Evolutionary conservation across 495 filamentous ascomycete species (phyloP), one percentile per base, ranked within the genome.

Genomic region (Trichocladium antarcticum): DNA sequence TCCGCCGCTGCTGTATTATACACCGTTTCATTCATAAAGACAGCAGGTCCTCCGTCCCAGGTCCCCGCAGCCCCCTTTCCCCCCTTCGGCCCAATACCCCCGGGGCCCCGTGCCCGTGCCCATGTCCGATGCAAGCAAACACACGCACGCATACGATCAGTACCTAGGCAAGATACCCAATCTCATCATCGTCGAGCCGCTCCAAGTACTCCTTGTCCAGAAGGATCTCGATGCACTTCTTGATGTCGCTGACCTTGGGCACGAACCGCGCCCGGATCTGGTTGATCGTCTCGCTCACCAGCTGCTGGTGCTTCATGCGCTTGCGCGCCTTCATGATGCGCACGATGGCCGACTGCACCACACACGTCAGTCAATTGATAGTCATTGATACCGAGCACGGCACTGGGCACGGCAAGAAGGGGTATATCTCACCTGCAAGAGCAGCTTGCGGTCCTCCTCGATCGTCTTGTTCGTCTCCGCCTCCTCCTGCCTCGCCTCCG

Each of bases 161-260:
- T 68, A 5, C 11, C 31, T 70, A 92, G 53, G 87, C 85, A 57
- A 95, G 80, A 62, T 93, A 95, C 46, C 92, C 87, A 43, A 98
- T 77, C 53, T 96, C 89, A 55, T 97, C 90, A 32, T 87, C 87
- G 28, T 95, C 90, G 50, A 95, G 66, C 27, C 92, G 83, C 73
- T 99, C 93, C 41, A 99, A 78, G 63, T 99, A 99, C 66, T 98
- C 92, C 73, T 99, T 99, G 74, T 99, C 92, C 52, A 99, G 84
- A 35, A 99, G 74, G 56, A 95, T 94, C 67, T 99, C 92, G 60
- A 99, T 96, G 66, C 90, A 95, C 73, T 95, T 97, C 72, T 99
- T 99, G 77, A 99, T 97, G 56, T 99, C 92, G 5, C 77, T 73
- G 17, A 97, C 74, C 66, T 95, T 90, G 20, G 93, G 92, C 31